Evolutionary conservation across 352 stramenopile species (phyloP).

Genomic region (Nothophytophthora sp.): DNA sequence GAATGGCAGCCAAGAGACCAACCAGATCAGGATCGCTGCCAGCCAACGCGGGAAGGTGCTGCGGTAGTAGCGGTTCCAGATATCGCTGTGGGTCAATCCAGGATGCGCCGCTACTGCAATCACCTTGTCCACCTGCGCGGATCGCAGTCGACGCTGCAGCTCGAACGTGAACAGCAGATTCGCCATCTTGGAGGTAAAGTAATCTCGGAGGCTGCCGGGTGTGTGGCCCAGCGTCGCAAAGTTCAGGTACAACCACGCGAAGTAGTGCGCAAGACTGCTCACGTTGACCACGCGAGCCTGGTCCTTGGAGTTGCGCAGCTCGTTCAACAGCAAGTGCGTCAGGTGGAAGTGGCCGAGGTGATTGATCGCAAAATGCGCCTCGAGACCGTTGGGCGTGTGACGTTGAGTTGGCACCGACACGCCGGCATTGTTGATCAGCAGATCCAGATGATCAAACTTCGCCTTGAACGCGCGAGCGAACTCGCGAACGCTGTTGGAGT

Average conservation of each 20-base stretch:
- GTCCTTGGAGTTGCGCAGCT: constrained; percentile 30
- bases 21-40: constrained; percentile 35
- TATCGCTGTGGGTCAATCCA: constrained; percentile 50
- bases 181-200: constrained; percentile 56
- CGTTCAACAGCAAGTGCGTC: constrained; percentile 46
- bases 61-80: constrained; percentile 48
- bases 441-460: constrained; percentile 42
- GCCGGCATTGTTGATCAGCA: constrained; percentile 82
- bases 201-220: constrained; percentile 39
- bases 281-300: constrained; percentile 53
- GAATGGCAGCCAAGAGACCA: constrained; percentile 43
- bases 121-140: constrained; percentile 36
- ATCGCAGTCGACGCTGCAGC: constrained; percentile 42
- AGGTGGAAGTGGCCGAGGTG: constrained; percentile 73
- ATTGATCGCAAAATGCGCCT: constrained; percentile 76
- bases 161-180: constrained; percentile 73
- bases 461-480: constrained; percentile 44
- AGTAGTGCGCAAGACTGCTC: constrained; percentile 53
- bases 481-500: constrained; percentile 36
- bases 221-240: constrained; percentile 43
- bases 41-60: constrained; percentile 32
- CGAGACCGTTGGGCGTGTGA: constrained; percentile 39
- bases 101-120: constrained; percentile 54
- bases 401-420: constrained; percentile 41
- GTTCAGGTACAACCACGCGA: constrained; percentile 30